Percentiles rank a stretch among this genome's conserved stretches.
These are phyloP conservation scores for Boletus calvinii DNA, from an alignment of 1,284 basidiomycete genomes.

Conservation along the genomic window DNA sequence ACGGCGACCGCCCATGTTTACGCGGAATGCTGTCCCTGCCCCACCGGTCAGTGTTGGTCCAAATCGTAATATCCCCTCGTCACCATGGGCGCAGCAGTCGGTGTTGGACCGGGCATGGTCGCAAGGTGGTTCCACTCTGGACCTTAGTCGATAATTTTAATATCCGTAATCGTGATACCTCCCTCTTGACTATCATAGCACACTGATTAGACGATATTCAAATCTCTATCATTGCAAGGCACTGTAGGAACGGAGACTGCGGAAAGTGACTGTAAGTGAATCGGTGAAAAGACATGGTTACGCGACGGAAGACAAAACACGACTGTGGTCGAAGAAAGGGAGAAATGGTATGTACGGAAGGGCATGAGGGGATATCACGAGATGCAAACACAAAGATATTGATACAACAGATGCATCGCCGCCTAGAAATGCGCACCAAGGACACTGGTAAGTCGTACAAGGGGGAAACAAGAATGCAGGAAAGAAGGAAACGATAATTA, in stretches of 20 bases:
- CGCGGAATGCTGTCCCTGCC: constrained; percentile 39
- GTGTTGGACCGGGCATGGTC: constrained; percentile 37
- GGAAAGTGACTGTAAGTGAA: not conserved
- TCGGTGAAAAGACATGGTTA: constrained; percentile 1
- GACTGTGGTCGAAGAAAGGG: not conserved
- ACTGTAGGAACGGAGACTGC: not conserved
- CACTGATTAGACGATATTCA: not conserved
- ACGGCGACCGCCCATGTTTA: constrained; percentile 43
- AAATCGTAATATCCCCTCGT: constrained; percentile 25
- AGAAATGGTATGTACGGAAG: constrained; percentile 1
- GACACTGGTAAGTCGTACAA: constrained; percentile 14
- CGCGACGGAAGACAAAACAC: not conserved
- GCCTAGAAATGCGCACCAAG: not conserved
- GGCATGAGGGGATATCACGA: constrained; percentile 22
- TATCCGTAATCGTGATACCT: constrained; percentile 13
- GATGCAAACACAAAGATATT: constrained; percentile 22
- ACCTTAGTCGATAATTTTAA: constrained; percentile 36
- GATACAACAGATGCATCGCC: constrained; percentile 25
- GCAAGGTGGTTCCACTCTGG: constrained; percentile 38
- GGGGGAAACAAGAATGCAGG: not conserved
- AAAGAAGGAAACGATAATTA: constrained; percentile 22
- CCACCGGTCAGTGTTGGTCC: constrained; percentile 34
- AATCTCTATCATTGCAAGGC: constrained; percentile 21
- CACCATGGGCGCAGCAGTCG: constrained; percentile 35
- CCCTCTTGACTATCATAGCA: not conserved